A percentile compares a stretch with the other conserved stretches of the same genome.
Evolutionary conservation across 805 yeast genomes (phyloP).

Genomic region (Metschnikowia cubensis): DNA sequence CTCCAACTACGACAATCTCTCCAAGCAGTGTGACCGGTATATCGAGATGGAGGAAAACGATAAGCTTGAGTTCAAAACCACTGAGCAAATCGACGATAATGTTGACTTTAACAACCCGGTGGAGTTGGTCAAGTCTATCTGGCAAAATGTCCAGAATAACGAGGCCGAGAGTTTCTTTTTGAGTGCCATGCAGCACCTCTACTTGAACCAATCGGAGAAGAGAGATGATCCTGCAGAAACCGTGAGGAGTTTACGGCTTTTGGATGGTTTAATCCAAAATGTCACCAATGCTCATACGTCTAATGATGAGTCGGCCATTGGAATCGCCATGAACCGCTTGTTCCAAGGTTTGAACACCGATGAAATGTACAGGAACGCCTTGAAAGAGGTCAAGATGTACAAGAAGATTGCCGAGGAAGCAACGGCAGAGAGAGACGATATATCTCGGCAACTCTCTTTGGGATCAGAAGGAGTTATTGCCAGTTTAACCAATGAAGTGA

Average conservation of each 20-base stretch:
- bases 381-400: conserved; percentile 21
- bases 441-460: conserved; percentile 61
- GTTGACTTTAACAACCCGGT: conserved; percentile 68
- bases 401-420: conserved; percentile 27
- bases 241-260: conserved; percentile 52
- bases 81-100: conserved; percentile 35
- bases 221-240: conserved; percentile 42
- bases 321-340: conserved; percentile 70
- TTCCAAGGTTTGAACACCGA: conserved; percentile 75
- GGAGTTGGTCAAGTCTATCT: conserved; percentile 57
- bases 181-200: conserved; percentile 64
- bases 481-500: conserved; percentile 54
- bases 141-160: conserved; percentile 54
- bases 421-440: conserved; percentile 43
- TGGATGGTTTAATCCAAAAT: conserved; percentile 63
- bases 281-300: conserved; percentile 51
- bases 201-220: conserved; percentile 51
- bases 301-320: conserved; percentile 49
- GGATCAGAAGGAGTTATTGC: conserved; percentile 76
- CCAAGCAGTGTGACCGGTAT: conserved; percentile 63
- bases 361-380: conserved; percentile 75
- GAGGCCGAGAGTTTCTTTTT: conserved; percentile 56
- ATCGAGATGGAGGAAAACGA: conserved; percentile 55
- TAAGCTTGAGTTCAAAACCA: conserved; percentile 39
- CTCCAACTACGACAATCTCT: conserved; percentile 54